phyloP scores from a whole-genome alignment of 352 stramenopile genomes.

The Elongisporangium senticosum region DNA sequence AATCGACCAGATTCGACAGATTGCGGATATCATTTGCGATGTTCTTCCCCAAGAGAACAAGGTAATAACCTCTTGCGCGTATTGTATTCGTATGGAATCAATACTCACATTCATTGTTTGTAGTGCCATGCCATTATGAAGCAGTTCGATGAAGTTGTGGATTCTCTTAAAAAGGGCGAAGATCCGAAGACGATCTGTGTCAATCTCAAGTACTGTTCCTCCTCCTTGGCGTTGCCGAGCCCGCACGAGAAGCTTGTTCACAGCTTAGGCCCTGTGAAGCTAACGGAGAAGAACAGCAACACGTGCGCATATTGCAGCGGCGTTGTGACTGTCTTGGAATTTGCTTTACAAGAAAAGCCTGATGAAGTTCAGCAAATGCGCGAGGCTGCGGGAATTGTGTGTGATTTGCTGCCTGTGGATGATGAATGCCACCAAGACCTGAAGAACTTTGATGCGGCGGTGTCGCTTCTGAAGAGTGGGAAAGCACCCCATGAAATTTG shows the following conservation, averaged over 20 bases:
- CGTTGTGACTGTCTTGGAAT: slow-evolving; percentile 56
- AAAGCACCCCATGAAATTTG: slow-evolving; percentile 65
- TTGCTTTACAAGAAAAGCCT: slow-evolving; percentile 45
- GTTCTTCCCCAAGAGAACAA: slow-evolving; percentile 52
- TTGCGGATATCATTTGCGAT: slow-evolving; percentile 55
- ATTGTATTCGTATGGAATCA: background rate
- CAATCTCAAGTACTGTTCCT: slow-evolving; percentile 57
- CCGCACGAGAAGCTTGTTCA: background rate
- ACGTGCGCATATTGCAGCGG: slow-evolving; percentile 61
- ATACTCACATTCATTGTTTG: slow-evolving; percentile 11
- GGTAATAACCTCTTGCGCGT: slow-evolving; percentile 17
- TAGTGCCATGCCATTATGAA: slow-evolving; percentile 61
- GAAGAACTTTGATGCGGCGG: slow-evolving; percentile 59
- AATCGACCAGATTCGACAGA: slow-evolving; percentile 52
- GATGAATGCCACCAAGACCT: slow-evolving; percentile 67
- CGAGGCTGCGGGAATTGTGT: slow-evolving; percentile 58
- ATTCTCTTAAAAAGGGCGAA: slow-evolving; percentile 61
- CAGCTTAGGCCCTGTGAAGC: background rate
- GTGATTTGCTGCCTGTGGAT: slow-evolving; percentile 51
- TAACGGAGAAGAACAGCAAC: slow-evolving; percentile 15
- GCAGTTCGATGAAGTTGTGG: slow-evolving; percentile 53
- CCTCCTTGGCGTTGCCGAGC: slow-evolving; percentile 2
- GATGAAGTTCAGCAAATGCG: slow-evolving; percentile 57
- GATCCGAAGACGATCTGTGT: slow-evolving; percentile 51
- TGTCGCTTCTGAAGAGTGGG: slow-evolving; percentile 37